Evolutionary conservation across 108 stramenopile genomes (phyloP), one percentile per base, ranked within the genome.

Genomic region (Cyclotella choctawhatcheeana): DNA sequence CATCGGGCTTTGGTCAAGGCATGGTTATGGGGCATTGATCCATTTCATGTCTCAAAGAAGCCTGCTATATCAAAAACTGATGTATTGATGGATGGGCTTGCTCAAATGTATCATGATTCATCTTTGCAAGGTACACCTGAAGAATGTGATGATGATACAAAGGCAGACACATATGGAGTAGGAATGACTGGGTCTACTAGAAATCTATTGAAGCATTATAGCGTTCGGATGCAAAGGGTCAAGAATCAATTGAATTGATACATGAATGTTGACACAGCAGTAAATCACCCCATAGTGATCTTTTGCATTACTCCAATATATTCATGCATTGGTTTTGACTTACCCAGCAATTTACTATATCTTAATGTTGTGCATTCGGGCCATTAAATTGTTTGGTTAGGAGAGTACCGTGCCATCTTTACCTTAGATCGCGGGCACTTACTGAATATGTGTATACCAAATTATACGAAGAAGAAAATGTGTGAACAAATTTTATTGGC

Each of bases 1-100:
- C 93, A 95, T 76, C 83, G 93, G 40, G 87, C 81, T 8, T 74
- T 78, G 44, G 67, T 91, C 18, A 89, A 90, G 76, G 89, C 93
- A 51, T 70, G 86, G 69, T 53, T 95, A 7, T 91, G 87, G 77
- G 86, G 85, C 31, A 66, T 89, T 25, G 86, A 90, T 78, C 87
- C 90, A 22, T 94, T 91, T 81, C 77, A 67, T 14, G 35, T 47
- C 14, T 74, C 70, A 8, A 67, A 81, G 18, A 54, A 85, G 31
- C 68, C 80, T 32, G 50, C 35, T 47, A n/a, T n/a, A n/a, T 61
- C 63, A 34, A 73, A 80, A 45, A 68, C 68, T 24, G 83, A 87
- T 20, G 26, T 26, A 53, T 35, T 91, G 58, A 84, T 54, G 47
- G 83, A 88, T 22, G 69, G 73, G 21, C 62, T 94, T 1, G 37